These are phyloP conservation scores for Trichophyton schoenleinii DNA, from an alignment of 2,329 filamentous ascomycete species.

Conservation along the genomic window DNA sequence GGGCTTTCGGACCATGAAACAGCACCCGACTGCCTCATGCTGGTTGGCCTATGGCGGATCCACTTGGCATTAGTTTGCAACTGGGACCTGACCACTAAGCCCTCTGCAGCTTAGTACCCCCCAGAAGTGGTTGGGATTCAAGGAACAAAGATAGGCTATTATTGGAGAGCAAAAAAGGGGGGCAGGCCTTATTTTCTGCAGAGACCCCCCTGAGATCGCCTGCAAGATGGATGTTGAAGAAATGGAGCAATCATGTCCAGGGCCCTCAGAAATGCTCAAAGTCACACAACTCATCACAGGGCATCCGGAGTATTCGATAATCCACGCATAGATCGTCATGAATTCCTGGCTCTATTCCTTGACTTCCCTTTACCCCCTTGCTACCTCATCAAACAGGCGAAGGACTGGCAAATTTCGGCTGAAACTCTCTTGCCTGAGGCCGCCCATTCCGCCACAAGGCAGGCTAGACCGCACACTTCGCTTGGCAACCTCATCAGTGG, in stretches of 20 bases:
- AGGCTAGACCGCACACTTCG: background rate
- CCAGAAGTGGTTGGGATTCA: background rate
- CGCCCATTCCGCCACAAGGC: background rate
- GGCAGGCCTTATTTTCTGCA: background rate
- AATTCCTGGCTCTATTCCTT: background rate
- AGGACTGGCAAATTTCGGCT: background rate
- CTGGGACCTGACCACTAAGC: background rate
- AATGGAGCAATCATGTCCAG: background rate
- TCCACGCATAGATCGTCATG: background rate
- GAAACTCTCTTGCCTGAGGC: background rate
- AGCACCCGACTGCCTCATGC: background rate
- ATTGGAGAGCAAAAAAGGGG: background rate
- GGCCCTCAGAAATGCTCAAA: background rate
- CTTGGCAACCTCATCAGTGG: background rate
- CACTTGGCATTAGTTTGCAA: background rate
- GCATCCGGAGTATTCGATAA: background rate
- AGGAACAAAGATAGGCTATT: background rate
- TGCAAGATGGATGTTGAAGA: background rate
- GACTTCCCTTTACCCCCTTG: background rate
- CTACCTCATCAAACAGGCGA: background rate
- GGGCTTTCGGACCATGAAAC: conserved; percentile 1
- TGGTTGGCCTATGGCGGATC: background rate
- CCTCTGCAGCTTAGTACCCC: background rate
- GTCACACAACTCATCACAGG: background rate
- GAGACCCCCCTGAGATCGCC: conserved; percentile 1